Conservation (phyloP, 805 yeast genomes). For the Kuraishia hungarica region DNA sequence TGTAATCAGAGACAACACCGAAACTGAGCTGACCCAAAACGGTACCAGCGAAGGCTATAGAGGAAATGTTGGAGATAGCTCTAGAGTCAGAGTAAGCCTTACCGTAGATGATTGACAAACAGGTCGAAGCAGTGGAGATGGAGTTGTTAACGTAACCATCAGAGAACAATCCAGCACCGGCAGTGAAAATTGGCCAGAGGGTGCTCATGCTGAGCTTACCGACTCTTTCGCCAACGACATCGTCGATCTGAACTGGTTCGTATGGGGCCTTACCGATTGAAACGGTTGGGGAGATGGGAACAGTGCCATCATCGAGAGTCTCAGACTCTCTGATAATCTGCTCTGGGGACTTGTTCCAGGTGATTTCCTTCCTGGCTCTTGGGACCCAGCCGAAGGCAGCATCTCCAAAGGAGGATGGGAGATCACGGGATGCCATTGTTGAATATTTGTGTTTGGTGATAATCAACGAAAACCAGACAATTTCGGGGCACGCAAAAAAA, state of each 20-base stretch:
- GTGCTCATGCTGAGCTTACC: background rate
- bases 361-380: slow-evolving; percentile 33
- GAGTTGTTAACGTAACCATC: slow-evolving; percentile 92
- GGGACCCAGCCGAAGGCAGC: slow-evolving; percentile 32
- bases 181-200: slow-evolving; percentile 62
- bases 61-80: slow-evolving; percentile 73
- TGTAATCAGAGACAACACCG: slow-evolving; percentile 74
- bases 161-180: slow-evolving; percentile 90
- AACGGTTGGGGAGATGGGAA: background rate
- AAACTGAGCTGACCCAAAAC: slow-evolving; percentile 79
- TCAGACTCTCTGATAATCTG: background rate
- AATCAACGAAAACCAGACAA: background rate
- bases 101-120: slow-evolving; percentile 62
- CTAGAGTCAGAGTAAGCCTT: slow-evolving; percentile 46
- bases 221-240: background rate
- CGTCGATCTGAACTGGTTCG: background rate
- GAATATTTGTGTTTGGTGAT: background rate
- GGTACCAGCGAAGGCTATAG: slow-evolving; percentile 89
- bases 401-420: slow-evolving; percentile 33
- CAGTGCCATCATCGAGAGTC: background rate
- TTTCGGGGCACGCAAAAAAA: background rate
- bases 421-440: slow-evolving; percentile 32
- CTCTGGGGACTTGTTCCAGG: slow-evolving; percentile 9
- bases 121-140: slow-evolving; percentile 67
- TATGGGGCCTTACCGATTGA: background rate